phyloP scores from a whole-genome alignment of 208 protist genomes.

The Phytomonas francai region DNA sequence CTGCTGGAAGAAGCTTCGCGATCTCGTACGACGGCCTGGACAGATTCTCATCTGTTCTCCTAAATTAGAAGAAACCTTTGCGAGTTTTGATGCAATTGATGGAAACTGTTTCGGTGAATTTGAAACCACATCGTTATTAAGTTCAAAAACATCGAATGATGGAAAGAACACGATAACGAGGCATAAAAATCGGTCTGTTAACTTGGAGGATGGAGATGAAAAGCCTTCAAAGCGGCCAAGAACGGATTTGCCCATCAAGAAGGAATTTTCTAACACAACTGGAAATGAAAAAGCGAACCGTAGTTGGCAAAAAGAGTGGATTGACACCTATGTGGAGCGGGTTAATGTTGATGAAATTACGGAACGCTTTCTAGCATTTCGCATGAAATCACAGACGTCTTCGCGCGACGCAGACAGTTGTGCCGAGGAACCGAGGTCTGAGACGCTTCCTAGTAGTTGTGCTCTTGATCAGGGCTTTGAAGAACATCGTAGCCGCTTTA shows the following conservation, averaged over 20 bases:
- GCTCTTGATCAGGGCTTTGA: not conserved
- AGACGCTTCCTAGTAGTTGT: not conserved
- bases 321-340: constrained; percentile 18
- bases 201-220: not conserved
- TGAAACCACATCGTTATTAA: too few relatives aligned
- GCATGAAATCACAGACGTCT: constrained; percentile 1
- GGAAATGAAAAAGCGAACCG: too few relatives aligned
- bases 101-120: too few relatives aligned
- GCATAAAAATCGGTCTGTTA: not conserved
- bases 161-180: not conserved
- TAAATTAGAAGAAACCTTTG: constrained; percentile 47
- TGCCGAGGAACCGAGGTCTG: constrained; percentile 6
- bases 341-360: constrained; percentile 16
- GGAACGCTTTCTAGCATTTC: constrained; percentile 20
- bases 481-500: too few relatives aligned
- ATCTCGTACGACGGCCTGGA: constrained; percentile 25
- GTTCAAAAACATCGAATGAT: too few relatives aligned
- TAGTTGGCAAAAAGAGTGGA: constrained; percentile 14
- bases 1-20: constrained; percentile 59
- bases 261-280: too few relatives aligned
- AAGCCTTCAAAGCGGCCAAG: not conserved
- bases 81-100: too few relatives aligned
- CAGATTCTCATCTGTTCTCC: constrained; percentile 63
- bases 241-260: too few relatives aligned
- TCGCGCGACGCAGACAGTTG: not conserved